Conservation (phyloP, 805 yeast species). For the Yarrowia sp. region DNA sequence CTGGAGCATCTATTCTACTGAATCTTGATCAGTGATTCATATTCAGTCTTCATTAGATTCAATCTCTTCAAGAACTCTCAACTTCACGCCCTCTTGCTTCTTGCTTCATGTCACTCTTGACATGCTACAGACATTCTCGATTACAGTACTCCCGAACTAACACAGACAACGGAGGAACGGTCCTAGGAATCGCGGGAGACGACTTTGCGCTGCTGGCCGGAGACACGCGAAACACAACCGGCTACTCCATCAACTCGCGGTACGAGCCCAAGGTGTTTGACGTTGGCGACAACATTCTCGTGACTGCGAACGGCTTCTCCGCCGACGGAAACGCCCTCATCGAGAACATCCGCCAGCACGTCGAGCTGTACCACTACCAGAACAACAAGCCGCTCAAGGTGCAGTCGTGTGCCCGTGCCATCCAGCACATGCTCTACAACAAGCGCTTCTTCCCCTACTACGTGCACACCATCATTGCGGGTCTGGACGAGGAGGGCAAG, state of each 20-base stretch:
- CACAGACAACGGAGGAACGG: slow-evolving; percentile 95
- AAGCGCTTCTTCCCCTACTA: slow-evolving; percentile 96
- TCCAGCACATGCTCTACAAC: slow-evolving; percentile 86
- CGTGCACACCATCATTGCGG: slow-evolving; percentile 92
- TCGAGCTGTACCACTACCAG: slow-evolving; percentile 88
- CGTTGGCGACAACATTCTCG: slow-evolving; percentile 81
- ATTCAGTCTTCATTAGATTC: no score
- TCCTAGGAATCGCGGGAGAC: slow-evolving; percentile 95
- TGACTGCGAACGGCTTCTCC: slow-evolving; percentile 94
- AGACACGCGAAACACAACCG: slow-evolving; percentile 95
- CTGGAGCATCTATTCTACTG: no score
- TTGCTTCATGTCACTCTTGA: no score
- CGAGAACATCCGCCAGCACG: slow-evolving; percentile 53
- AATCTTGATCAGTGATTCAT: no score
- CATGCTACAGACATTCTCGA: no score
- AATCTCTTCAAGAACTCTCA: no score
- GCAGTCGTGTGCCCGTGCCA: slow-evolving; percentile 79
- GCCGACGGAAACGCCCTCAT: slow-evolving; percentile 91
- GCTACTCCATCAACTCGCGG: slow-evolving; percentile 90
- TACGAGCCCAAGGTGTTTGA: slow-evolving; percentile 86
- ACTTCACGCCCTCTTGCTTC: no score
- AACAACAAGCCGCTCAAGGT: slow-evolving; percentile 70
- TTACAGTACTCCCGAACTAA: not conserved
- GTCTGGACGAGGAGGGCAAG: slow-evolving; percentile 84
- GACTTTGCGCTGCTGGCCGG: slow-evolving; percentile 97